A percentile compares a stretch with the other conserved stretches of the same genome.
Evolutionary conservation across 768 basidiomycete species (phyloP).

Genomic region (Rhodotorula taiwanensis): DNA sequence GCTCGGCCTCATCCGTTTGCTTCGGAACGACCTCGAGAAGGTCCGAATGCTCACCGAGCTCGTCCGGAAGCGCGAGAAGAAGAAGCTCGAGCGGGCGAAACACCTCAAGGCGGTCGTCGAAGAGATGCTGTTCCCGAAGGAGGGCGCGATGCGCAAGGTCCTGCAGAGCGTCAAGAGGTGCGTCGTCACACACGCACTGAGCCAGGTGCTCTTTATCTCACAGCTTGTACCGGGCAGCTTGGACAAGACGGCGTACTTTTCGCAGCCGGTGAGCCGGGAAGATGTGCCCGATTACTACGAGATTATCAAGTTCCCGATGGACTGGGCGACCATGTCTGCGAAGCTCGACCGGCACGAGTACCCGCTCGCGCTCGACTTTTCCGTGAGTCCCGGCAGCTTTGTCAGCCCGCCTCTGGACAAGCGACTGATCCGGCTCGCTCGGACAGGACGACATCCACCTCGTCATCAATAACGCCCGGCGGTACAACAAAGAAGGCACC

Average conservation of each 20-base stretch:
- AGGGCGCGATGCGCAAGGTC: slow-evolving; percentile 55
- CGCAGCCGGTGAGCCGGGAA: slow-evolving; percentile 64
- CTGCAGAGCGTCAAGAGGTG: slow-evolving; percentile 68
- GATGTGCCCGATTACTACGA: slow-evolving; percentile 87
- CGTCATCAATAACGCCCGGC: slow-evolving; percentile 79
- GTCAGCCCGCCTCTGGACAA: too few relatives aligned
- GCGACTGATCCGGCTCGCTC: too few relatives aligned
- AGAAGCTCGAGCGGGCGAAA: slow-evolving; percentile 65
- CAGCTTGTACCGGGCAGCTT: slow-evolving; percentile 42
- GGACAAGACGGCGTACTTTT: slow-evolving; percentile 57
- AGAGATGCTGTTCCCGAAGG: slow-evolving; percentile 60
- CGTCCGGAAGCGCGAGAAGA: slow-evolving; percentile 68
- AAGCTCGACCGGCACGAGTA: slow-evolving; percentile 89
- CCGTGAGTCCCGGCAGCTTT: too few relatives aligned
- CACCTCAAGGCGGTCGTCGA: slow-evolving; percentile 62
- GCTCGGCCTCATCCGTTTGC: slow-evolving; percentile 59
- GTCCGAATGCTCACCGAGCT: slow-evolving; percentile 62
- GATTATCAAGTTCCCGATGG: slow-evolving; percentile 85
- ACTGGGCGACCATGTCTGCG: slow-evolving; percentile 76
- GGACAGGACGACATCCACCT: slow-evolving; percentile 62
- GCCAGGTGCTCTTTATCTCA: not conserved
- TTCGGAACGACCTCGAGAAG: slow-evolving; percentile 69
- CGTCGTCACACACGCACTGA: slow-evolving; percentile 35
- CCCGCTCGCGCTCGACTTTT: slow-evolving; percentile 61
- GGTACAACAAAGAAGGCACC: slow-evolving; percentile 74